A percentile compares a stretch with the other conserved stretches of the same genome.
These are phyloP conservation scores for Rhizopogon rudus DNA, from an alignment of 768 basidiomycete genomes.

Conservation along the genomic window DNA sequence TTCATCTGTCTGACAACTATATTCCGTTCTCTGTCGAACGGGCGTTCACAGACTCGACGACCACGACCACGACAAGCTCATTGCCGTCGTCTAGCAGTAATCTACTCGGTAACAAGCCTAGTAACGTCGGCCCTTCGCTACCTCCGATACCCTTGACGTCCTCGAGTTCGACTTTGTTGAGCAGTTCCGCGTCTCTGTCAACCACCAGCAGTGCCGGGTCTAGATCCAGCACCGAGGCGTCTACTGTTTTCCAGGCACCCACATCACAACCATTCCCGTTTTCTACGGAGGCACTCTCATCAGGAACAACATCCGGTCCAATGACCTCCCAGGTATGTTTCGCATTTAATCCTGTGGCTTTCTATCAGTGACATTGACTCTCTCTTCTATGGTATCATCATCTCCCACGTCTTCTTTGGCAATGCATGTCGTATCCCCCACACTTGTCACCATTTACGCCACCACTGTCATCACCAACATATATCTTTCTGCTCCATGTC, in stretches of 20 bases:
- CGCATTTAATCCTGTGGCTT: background rate
- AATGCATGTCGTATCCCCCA: background rate
- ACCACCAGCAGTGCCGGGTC: background rate
- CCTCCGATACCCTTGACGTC: background rate
- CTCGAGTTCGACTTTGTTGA: too few relatives aligned
- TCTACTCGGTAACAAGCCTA: background rate
- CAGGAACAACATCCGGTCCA: background rate
- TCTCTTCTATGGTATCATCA: background rate
- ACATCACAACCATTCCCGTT: background rate
- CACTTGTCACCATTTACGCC: background rate
- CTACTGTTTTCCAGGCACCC: background rate
- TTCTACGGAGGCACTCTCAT: too few relatives aligned
- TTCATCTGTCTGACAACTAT: background rate
- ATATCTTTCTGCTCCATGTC: background rate
- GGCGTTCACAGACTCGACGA: background rate
- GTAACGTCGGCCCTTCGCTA: too few relatives aligned
- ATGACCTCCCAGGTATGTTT: background rate
- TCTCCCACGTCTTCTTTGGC: too few relatives aligned
- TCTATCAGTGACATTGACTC: background rate
- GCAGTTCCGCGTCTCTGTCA: background rate
- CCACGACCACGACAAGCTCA: background rate
- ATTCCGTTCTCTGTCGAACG: background rate
- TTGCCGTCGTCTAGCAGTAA: background rate
- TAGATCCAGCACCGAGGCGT: background rate
- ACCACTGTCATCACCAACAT: background rate